Evolutionary conservation across 1,139 yeast genomes (phyloP), one percentile per base, ranked within the genome.

Genomic region (Casaregolazyma lundiana): DNA sequence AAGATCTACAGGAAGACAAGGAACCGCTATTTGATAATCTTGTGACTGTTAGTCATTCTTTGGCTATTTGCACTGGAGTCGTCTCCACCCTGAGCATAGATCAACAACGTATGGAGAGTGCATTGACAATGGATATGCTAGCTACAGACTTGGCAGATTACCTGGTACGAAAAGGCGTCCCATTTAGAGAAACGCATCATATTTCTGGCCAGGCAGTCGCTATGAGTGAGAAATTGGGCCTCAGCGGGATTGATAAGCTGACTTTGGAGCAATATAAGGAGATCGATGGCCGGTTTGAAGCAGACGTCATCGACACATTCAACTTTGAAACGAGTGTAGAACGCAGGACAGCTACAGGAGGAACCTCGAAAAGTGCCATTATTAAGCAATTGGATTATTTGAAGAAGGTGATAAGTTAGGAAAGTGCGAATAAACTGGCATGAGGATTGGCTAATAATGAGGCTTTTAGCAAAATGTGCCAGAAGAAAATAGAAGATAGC

Each of bases 111-210:
- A 92, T 92, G 98, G 76, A 75, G 58, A 80, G 76, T 38, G 94
- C 97, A 0, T 77, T 92, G 60, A 90, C 97, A 29, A 90, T 90
- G 96, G 98, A 94, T 67, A 94, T 92, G 98, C 77, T 92, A 61
- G 98, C 98, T 15, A 92, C 99, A 19, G 99, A 92, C 66, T 77
- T 92, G 59, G 99, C 99, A 37, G 99, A 92, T 68, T 92, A 92
- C 68, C 76, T 92, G 57, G 99, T 92, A 47, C 82, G 97, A 72
- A 89, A 84, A 68, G 98, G 98, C 48, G 98, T 92, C 54, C 98
- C 98, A 49, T 92, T 92, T 73, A 87, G 99, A 73, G 97, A 92
- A 71, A 92, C 98, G 2, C 99, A 92, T 68, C 97, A 92, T 67
- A 90, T 92, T 53, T 88, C 97, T 4, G 99, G 99, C 48, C 96